These are phyloP conservation scores for Eucalyptus microcorys DNA, from an alignment of 345 rosid species.

Conservation along the genomic window DNA sequence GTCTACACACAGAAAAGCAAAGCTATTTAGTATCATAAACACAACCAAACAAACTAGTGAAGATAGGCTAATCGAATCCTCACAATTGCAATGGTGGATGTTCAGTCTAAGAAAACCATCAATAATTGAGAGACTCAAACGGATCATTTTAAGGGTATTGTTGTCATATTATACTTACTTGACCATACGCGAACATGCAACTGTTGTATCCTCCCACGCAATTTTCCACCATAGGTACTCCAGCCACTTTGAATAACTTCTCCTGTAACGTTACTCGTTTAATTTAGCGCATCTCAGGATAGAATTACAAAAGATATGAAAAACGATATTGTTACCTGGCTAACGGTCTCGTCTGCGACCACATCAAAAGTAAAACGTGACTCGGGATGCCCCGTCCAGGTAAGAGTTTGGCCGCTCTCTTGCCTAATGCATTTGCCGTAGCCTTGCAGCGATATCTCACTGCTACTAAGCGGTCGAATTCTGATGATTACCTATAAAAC, in stretches of 20 bases:
- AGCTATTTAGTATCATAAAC: not conserved
- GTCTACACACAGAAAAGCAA: conserved; percentile 38
- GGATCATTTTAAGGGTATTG: not conserved
- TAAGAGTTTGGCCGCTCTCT: conserved; percentile 72
- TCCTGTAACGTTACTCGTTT: conserved; percentile 36
- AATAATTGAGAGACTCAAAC: not conserved
- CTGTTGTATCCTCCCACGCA: conserved; percentile 95
- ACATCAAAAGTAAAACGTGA: conserved; percentile 88
- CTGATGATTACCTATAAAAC: conserved; percentile 70
- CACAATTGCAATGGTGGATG: not conserved
- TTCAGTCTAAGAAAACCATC: not conserved
- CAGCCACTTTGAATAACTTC: conserved; percentile 81
- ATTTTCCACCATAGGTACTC: conserved; percentile 96
- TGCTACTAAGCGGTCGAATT: conserved; percentile 71
- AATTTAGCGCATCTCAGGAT: not conserved
- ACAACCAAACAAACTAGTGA: not conserved
- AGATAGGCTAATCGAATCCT: not conserved
- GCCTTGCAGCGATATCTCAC: conserved; percentile 84
- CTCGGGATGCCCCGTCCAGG: conserved; percentile 92
- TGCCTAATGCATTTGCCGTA: conserved; percentile 63
- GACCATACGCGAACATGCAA: conserved; percentile 99
- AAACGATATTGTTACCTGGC: conserved; percentile 40
- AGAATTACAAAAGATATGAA: not conserved
- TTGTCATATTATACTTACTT: conserved; percentile 26
- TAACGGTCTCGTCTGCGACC: conserved; percentile 83